phyloP scores from a whole-genome alignment of 2,329 filamentous ascomycete species.

The Alternaria brassicae region DNA sequence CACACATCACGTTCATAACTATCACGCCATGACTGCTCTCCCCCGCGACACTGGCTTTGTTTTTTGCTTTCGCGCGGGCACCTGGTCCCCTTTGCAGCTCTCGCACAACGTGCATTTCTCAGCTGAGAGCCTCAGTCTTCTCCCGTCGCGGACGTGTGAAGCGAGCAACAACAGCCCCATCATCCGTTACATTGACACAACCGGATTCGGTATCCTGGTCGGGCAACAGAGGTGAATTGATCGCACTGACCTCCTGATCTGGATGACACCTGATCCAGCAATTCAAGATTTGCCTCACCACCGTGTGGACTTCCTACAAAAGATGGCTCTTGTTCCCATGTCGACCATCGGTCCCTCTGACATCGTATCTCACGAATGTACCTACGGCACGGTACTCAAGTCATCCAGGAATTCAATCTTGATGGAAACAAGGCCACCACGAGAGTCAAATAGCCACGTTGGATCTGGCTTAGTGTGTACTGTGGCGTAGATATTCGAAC shows the following conservation, averaged over 20 bases:
- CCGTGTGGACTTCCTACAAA: background rate
- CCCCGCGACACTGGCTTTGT: background rate
- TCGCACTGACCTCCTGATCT: background rate
- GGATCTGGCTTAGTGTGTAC: fast-evolving
- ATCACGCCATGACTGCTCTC: background rate
- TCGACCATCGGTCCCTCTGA: too few relatives aligned
- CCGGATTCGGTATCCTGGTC: background rate
- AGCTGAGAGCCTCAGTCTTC: background rate
- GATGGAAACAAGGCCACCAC: background rate
- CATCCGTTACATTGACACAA: background rate
- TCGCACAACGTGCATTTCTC: background rate
- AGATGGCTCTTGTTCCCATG: too few relatives aligned
- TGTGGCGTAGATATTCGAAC: background rate
- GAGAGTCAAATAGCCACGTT: background rate
- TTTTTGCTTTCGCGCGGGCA: background rate
- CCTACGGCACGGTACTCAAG: background rate
- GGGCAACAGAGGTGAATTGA: background rate
- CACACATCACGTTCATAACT: background rate
- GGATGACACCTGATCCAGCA: background rate
- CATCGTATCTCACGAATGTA: background rate
- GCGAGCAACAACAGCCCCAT: background rate
- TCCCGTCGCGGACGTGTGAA: background rate
- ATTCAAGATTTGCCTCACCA: fast-evolving
- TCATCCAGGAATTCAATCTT: too few relatives aligned
- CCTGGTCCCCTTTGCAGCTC: background rate